Evolutionary conservation across 1,284 basidiomycete species (phyloP).

Genomic region (Trichosporon coremiiforme): DNA sequence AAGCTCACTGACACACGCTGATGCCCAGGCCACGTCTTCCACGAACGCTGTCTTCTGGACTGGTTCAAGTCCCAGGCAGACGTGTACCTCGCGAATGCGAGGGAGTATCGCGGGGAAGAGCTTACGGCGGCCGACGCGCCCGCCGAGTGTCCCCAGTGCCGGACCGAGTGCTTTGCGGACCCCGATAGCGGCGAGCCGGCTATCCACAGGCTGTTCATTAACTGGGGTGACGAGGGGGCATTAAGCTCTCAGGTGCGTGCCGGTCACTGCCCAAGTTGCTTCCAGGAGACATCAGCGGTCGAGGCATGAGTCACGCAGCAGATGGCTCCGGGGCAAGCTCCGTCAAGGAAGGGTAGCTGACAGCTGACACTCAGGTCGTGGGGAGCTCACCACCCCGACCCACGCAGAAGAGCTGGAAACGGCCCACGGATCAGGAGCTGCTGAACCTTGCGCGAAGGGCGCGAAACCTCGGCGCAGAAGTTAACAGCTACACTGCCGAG

Average conservation of each 20-base stretch:
- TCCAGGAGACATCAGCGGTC: too few species aligned
- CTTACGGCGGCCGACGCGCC: conserved; percentile 39
- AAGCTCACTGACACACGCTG: too few species aligned
- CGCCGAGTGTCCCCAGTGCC: conserved; percentile 47
- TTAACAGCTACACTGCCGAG: conserved; percentile 31
- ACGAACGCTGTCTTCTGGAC: conserved; percentile 43
- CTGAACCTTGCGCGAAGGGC: conserved; percentile 43
- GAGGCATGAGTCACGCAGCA: too few species aligned
- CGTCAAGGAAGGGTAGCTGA: too few species aligned
- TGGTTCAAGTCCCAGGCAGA: conserved; percentile 45
- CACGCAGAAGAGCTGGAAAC: conserved; percentile 6
- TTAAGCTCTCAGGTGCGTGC: conserved; percentile 1
- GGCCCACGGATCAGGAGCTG: conserved; percentile 34
- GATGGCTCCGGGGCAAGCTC: too few species aligned
- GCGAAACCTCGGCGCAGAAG: conserved; percentile 35
- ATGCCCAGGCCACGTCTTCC: conserved; percentile 48
- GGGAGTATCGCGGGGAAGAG: conserved; percentile 32
- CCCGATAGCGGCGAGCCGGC: conserved; percentile 41
- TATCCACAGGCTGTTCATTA: conserved; percentile 46
- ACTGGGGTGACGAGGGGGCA: conserved; percentile 34
- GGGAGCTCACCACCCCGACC: conserved; percentile 11
- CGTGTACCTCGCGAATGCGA: conserved; percentile 33
- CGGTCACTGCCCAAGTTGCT: too few species aligned
- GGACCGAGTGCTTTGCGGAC: conserved; percentile 45
- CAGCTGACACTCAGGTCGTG: neutral